These are phyloP conservation scores for Flaveria sonorensis DNA, from an alignment of 129 eudicot species.

Conservation along the genomic window DNA sequence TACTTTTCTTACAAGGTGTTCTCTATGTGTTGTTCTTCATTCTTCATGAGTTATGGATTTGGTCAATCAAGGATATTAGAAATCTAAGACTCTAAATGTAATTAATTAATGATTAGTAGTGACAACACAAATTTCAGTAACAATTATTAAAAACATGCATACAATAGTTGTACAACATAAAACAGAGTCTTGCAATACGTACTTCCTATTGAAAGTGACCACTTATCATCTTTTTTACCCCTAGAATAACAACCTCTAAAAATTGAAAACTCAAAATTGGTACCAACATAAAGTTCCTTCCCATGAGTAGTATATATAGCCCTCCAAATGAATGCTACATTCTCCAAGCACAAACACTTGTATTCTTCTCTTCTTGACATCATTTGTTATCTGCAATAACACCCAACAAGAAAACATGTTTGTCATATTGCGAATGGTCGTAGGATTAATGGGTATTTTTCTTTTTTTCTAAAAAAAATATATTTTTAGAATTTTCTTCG, in stretches of 20 bases:
- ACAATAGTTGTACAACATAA: slow-evolving; percentile 7
- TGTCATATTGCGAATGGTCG: slow-evolving; percentile 57
- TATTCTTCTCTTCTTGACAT: slow-evolving; percentile 29
- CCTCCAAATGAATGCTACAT: slow-evolving; percentile 38
- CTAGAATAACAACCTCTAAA: slow-evolving; percentile 29
- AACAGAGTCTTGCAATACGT: slow-evolving; percentile 21
- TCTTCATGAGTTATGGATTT: background rate
- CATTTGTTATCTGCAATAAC: background rate
- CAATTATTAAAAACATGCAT: background rate
- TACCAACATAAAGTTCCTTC: slow-evolving; percentile 38
- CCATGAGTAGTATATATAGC: slow-evolving; percentile 47
- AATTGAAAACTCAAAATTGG: slow-evolving; percentile 24
- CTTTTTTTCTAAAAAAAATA: background rate
- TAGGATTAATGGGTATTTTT: slow-evolving; percentile 70
- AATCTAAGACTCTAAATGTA: background rate
- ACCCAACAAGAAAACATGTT: slow-evolving; percentile 44
- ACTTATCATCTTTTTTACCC: slow-evolving; percentile 22
- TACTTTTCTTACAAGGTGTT: background rate
- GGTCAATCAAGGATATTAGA: too few relatives aligned
- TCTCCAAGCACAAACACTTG: slow-evolving; percentile 30
- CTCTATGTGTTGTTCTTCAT: background rate
- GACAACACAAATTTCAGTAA: background rate
- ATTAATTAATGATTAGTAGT: slow-evolving; percentile 1
- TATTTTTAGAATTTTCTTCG: background rate
- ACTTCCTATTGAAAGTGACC: slow-evolving; percentile 32